These are phyloP conservation scores for Exutisphaerella laricina DNA, from an alignment of 2,329 filamentous ascomycete genomes.

Conservation along the genomic window DNA sequence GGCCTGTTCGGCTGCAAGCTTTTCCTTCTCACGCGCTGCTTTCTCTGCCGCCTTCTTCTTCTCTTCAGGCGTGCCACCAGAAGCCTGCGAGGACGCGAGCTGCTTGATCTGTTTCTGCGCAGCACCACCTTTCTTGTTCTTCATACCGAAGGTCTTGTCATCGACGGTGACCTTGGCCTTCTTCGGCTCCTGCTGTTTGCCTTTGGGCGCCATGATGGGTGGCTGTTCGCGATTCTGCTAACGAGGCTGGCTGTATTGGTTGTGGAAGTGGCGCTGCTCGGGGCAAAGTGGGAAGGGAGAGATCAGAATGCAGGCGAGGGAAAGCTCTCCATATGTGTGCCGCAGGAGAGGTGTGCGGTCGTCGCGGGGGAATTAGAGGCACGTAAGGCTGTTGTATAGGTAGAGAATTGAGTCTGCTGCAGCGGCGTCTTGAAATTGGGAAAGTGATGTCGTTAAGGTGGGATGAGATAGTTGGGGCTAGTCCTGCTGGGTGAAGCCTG, in stretches of 20 bases:
- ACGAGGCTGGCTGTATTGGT: conserved; percentile 3
- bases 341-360: conserved; percentile 3
- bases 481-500: too few species aligned
- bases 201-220: conserved; percentile 67
- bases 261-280: background rate
- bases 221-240: conserved; percentile 8
- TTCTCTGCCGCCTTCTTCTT: conserved; percentile 70
- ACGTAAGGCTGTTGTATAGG: conserved; percentile 2
- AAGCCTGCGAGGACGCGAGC: conserved; percentile 66
- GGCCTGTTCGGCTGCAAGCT: conserved; percentile 81
- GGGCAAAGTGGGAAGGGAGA: background rate
- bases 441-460: too few species aligned
- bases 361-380: background rate
- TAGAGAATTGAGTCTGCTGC: too few species aligned
- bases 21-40: conserved; percentile 70
- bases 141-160: conserved; percentile 99
- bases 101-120: conserved; percentile 89
- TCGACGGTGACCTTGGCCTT: conserved; percentile 61
- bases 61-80: conserved; percentile 75
- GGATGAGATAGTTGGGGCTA: too few species aligned
- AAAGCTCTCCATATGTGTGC: conserved; percentile 32
- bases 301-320: conserved; percentile 27
- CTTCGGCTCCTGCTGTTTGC: conserved; percentile 43
- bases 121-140: conserved; percentile 94
- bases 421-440: background rate